Conservation (phyloP, 1,139 yeast genomes). For the Suhomyces guaymorum region DNA sequence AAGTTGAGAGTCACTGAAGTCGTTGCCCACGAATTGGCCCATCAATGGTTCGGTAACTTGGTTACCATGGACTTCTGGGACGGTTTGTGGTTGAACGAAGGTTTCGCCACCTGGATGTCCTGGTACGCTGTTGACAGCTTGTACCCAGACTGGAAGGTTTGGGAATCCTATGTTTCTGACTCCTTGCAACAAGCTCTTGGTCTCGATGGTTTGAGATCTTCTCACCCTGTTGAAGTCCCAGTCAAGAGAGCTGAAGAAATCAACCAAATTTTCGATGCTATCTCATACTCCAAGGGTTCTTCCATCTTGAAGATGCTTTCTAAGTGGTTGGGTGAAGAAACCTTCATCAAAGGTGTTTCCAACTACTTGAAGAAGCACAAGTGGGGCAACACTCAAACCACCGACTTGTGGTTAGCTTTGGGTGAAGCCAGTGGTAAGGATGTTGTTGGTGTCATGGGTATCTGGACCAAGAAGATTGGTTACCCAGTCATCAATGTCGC, state of each 20-base stretch:
- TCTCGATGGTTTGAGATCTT: conserved; percentile 53
- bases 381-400: conserved; percentile 31
- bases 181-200: conserved; percentile 53
- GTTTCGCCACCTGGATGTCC: conserved; percentile 71
- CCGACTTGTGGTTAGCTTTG: conserved; percentile 29
- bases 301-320: conserved; percentile 31
- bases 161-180: conserved; percentile 53
- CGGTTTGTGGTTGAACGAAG: conserved; percentile 63
- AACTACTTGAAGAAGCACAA: conserved; percentile 26
- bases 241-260: conserved; percentile 55
- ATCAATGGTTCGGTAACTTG: conserved; percentile 65
- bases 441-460: conserved; percentile 27
- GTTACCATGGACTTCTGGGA: conserved; percentile 70
- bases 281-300: conserved; percentile 38
- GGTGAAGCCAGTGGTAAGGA: conserved; percentile 25
- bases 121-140: conserved; percentile 69
- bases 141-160: conserved; percentile 60
- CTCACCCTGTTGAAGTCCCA: conserved; percentile 62
- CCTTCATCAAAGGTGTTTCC: conserved; percentile 30
- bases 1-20: conserved; percentile 58
- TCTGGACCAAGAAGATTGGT: conserved; percentile 31
- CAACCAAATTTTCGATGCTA: conserved; percentile 58
- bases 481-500: conserved; percentile 27
- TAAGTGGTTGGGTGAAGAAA: conserved; percentile 27
- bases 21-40: conserved; percentile 63